Evolutionary conservation across 179 eudicot species (phyloP).

Genomic region (Camellia oleifera): DNA sequence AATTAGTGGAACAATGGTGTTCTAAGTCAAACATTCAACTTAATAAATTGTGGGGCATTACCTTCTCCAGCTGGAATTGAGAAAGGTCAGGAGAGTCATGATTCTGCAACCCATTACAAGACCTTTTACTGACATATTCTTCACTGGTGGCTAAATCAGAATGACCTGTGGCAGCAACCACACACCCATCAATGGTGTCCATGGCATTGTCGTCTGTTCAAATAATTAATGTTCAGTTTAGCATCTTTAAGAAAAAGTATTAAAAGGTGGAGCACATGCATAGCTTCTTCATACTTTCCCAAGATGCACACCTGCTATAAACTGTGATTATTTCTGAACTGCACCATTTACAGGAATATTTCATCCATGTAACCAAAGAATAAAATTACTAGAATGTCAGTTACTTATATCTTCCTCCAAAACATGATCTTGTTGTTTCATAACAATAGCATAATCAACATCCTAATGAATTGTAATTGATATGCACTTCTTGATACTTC

Average conservation of each 20-base stretch:
- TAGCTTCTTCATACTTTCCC: background rate
- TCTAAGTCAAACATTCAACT: background rate
- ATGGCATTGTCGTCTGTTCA: constrained; percentile 27
- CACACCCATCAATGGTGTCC: constrained; percentile 19
- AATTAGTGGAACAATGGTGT: background rate
- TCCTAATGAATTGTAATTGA: too few relatives aligned
- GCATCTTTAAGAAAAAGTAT: background rate
- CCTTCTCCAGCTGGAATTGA: constrained; percentile 40
- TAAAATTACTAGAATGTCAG: too few relatives aligned
- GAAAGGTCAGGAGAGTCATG: constrained; percentile 16
- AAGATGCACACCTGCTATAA: background rate
- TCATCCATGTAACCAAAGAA: background rate
- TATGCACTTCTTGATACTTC: too few relatives aligned
- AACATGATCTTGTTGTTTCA: too few relatives aligned
- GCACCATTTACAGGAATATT: background rate
- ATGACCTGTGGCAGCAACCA: constrained; percentile 2
- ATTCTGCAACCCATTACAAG: constrained; percentile 25
- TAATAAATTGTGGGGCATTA: constrained; percentile 11
- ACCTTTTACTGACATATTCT: constrained; percentile 15
- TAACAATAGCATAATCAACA: too few relatives aligned
- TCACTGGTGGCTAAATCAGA: constrained; percentile 14
- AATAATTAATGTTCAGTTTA: constrained; percentile 13
- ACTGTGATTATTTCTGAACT: background rate
- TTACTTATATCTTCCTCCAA: too few relatives aligned
- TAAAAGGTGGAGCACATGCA: background rate